A percentile compares a stretch with the other conserved stretches of the same genome.
Conservation (phyloP, 2,329 filamentous ascomycete species). For the Elsinoe fawcettii region DNA sequence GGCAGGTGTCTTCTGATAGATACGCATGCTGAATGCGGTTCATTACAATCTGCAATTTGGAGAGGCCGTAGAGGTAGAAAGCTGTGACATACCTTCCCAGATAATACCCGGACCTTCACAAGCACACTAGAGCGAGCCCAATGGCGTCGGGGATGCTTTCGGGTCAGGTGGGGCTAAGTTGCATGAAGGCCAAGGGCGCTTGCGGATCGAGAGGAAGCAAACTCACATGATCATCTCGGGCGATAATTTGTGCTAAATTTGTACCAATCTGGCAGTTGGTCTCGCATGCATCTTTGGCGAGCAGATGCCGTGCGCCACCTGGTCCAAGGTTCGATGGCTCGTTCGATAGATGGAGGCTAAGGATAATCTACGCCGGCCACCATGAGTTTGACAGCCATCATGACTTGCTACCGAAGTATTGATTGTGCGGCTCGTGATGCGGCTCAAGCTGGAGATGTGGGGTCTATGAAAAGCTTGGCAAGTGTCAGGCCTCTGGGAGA, state of each 20-base stretch:
- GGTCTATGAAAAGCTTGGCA: slow-evolving; percentile 4
- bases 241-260: slow-evolving; percentile 13
- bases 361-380: not conserved
- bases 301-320: not conserved
- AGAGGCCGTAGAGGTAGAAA: too few relatives aligned
- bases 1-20: too few relatives aligned
- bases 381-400: not conserved
- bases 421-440: slow-evolving; percentile 5
- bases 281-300: not conserved
- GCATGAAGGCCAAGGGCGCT: too few relatives aligned
- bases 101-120: too few relatives aligned
- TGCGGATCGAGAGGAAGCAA: too few relatives aligned
- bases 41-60: too few relatives aligned
- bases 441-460: not conserved
- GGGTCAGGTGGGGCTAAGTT: too few relatives aligned
- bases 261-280: not conserved
- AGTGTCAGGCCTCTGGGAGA: not conserved
- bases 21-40: too few relatives aligned
- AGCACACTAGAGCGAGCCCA: too few relatives aligned
- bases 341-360: slow-evolving; percentile 6
- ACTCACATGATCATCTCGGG: not conserved
- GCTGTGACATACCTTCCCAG: too few relatives aligned
- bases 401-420: not conserved
- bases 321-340: not conserved
- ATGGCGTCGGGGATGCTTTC: too few relatives aligned